Evolutionary conservation across 371 early-diverging fungal genomes (phyloP).

Genomic region (Paraphysoderma sedebokerense): DNA sequence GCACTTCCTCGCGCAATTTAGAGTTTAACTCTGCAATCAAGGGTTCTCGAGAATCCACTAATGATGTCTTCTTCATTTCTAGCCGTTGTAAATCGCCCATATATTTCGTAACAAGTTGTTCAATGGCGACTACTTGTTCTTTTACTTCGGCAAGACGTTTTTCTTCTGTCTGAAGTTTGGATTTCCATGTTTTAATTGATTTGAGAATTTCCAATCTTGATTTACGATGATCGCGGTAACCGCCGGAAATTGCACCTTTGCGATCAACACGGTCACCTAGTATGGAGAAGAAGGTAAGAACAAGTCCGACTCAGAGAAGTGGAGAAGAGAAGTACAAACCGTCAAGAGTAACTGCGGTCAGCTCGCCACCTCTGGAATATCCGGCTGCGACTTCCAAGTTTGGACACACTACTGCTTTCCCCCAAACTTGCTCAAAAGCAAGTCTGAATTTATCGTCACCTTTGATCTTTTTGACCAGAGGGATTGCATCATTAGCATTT

Average conservation of each 20-base stretch:
- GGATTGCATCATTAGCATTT: slow-evolving; percentile 54
- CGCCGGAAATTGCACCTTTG: slow-evolving; percentile 87
- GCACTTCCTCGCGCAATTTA: slow-evolving; percentile 30
- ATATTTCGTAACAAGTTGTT: slow-evolving; percentile 45
- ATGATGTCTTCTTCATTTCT: slow-evolving; percentile 1
- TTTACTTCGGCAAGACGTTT: slow-evolving; percentile 22
- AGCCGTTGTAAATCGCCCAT: slow-evolving; percentile 13
- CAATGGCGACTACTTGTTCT: slow-evolving; percentile 28
- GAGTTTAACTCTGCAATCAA: slow-evolving; percentile 25
- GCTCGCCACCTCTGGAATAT: slow-evolving; percentile 51
- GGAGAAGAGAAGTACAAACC: slow-evolving; percentile 30
- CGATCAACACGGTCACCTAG: slow-evolving; percentile 75
- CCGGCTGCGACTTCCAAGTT: slow-evolving; percentile 66
- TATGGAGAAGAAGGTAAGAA: neutral
- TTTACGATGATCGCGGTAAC: slow-evolving; percentile 55
- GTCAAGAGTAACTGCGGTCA: slow-evolving; percentile 78
- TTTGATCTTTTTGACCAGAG: slow-evolving; percentile 53
- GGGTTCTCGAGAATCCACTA: slow-evolving; percentile 33
- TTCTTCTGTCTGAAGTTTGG: slow-evolving; percentile 26
- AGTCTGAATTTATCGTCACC: slow-evolving; percentile 43
- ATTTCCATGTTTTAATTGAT: slow-evolving; percentile 14
- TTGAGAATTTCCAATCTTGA: slow-evolving; percentile 61
- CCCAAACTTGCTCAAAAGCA: slow-evolving; percentile 82
- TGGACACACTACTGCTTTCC: slow-evolving; percentile 70
- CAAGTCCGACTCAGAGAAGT: neutral